Conservation (phyloP, 768 basidiomycete species). For the Phanerochaete carnosa region DNA sequence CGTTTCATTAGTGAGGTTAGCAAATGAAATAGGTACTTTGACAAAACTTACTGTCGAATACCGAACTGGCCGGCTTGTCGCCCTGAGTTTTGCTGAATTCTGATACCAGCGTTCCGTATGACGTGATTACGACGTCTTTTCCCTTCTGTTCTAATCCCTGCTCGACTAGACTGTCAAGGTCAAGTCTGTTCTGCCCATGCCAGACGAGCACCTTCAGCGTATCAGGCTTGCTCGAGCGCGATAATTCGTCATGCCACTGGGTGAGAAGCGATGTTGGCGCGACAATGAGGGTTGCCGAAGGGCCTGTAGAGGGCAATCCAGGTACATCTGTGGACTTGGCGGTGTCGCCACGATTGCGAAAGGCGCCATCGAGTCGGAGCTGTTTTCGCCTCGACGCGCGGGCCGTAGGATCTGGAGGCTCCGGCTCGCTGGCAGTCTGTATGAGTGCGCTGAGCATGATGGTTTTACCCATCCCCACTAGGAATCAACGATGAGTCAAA, state of each 20-base stretch:
- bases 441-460: conserved; percentile 92
- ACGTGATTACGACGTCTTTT: conserved; percentile 78
- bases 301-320: conserved; percentile 27
- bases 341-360: conserved; percentile 37
- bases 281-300: conserved; percentile 80
- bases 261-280: conserved; percentile 86
- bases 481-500: background rate
- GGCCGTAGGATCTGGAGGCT: conserved; percentile 31
- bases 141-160: conserved; percentile 35
- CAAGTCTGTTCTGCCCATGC: conserved; percentile 85
- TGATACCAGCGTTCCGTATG: conserved; percentile 87
- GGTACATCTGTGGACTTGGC: conserved; percentile 11
- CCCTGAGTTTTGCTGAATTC: conserved; percentile 71
- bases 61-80: conserved; percentile 46
- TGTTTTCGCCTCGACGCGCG: conserved; percentile 45
- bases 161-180: conserved; percentile 57
- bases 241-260: conserved; percentile 96
- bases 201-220: conserved; percentile 69
- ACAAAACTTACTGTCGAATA: conserved; percentile 63
- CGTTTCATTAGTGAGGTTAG: background rate
- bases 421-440: conserved; percentile 63
- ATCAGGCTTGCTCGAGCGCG: conserved; percentile 73
- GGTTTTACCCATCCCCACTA: conserved; percentile 96
- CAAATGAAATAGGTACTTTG: background rate
- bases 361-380: conserved; percentile 59